Evolutionary conservation across 2,329 filamentous ascomycete species (phyloP).

Genomic region (Fusarium sarcochroum): DNA sequence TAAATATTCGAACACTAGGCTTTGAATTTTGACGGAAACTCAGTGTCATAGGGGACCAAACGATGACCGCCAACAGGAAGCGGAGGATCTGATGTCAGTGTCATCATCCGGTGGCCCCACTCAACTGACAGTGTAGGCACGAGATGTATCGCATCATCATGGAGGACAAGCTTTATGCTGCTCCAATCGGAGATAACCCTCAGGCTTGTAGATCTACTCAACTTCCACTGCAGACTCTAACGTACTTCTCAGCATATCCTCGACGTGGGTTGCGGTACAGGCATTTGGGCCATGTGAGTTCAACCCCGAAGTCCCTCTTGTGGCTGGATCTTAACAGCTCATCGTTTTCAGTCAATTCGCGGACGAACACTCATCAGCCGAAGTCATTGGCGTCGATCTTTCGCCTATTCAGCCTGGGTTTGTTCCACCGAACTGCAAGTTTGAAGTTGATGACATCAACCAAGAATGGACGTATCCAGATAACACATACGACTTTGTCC

Average conservation of each 20-base stretch:
- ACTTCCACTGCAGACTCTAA: background rate
- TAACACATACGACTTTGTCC: constrained; percentile 30
- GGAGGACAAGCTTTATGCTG: constrained; percentile 25
- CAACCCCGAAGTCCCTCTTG: fast-evolving
- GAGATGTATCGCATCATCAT: constrained; percentile 29
- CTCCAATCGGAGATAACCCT: constrained; percentile 25
- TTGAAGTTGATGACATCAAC: constrained; percentile 34
- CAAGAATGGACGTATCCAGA: constrained; percentile 28
- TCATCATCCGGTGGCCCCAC: fast-evolving
- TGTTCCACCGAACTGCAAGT: constrained; percentile 18
- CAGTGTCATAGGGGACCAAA: constrained; percentile 23
- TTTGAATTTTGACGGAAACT: too few species aligned
- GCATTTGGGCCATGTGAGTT: constrained; percentile 35
- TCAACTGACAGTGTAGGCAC: background rate
- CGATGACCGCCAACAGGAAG: constrained; percentile 34
- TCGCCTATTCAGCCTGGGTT: constrained; percentile 33
- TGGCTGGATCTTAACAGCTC: too few species aligned
- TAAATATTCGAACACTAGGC: background rate
- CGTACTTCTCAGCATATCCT: background rate
- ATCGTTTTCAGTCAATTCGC: constrained; percentile 19
- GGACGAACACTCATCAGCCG: constrained; percentile 24
- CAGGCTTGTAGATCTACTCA: background rate
- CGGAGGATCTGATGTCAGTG: constrained; percentile 32
- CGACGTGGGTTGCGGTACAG: constrained; percentile 26
- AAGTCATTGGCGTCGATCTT: constrained; percentile 27